These are phyloP conservation scores for Ambrosia artemisiifolia DNA, from an alignment of 129 eudicot species.

Conservation along the genomic window DNA sequence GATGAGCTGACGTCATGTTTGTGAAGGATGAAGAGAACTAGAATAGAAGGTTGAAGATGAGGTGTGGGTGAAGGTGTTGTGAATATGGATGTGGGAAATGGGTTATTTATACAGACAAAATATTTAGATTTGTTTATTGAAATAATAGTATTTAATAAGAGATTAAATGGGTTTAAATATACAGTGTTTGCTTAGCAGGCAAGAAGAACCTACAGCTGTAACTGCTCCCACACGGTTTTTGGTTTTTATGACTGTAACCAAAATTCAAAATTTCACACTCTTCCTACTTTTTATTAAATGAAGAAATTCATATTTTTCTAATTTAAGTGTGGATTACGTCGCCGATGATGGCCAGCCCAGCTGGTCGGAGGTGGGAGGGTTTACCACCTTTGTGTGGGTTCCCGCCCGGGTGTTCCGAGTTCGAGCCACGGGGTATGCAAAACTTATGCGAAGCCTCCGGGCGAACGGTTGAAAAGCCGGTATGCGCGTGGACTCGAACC, in stretches of 20 bases:
- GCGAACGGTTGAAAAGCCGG: too few species aligned
- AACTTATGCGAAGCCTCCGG: too few species aligned
- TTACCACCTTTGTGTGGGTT: too few species aligned
- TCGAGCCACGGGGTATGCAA: too few species aligned
- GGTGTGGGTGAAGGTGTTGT: neutral
- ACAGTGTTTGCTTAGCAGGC: constrained; percentile 24
- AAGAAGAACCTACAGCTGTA: constrained; percentile 25
- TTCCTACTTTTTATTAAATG: neutral
- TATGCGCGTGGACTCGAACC: too few species aligned
- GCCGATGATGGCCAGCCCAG: too few species aligned
- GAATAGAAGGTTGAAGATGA: neutral
- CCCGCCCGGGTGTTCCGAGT: too few species aligned
- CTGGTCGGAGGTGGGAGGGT: too few species aligned
- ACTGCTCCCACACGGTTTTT: constrained; percentile 26
- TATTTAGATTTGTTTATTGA: neutral
- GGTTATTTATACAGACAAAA: constrained; percentile 30
- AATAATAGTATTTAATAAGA: too few species aligned
- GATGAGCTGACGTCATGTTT: constrained; percentile 26
- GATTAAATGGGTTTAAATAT: neutral
- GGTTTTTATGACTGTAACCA: neutral
- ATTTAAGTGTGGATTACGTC: too few species aligned
- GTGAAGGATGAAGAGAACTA: neutral
- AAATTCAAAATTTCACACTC: constrained; percentile 9
- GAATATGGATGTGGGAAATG: neutral
- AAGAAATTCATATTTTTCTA: neutral